Evolutionary conservation across 2,329 filamentous ascomycete species (phyloP).

Genomic region (Alternaria sp.): DNA sequence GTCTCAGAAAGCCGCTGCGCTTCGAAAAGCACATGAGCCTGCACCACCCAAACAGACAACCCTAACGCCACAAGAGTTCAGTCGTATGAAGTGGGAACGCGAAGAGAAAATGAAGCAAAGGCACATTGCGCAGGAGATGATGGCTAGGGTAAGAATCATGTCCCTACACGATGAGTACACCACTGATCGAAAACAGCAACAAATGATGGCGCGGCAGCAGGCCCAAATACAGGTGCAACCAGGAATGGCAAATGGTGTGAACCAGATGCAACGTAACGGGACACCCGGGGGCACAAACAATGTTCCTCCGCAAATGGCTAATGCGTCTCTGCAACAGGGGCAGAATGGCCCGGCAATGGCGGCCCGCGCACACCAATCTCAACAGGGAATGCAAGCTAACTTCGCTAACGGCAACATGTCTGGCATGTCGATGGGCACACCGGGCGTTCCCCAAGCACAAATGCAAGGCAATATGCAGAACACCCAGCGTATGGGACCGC

Average conservation of each 20-base stretch:
- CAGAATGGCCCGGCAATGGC: constrained; percentile 43
- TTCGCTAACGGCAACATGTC: constrained; percentile 57
- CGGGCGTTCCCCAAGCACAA: constrained; percentile 71
- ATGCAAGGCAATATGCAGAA: constrained; percentile 65
- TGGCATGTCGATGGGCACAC: constrained; percentile 60
- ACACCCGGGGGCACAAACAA: constrained; percentile 45
- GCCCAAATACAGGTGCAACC: constrained; percentile 48
- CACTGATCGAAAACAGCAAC: constrained; percentile 38
- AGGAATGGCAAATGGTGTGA: constrained; percentile 44
- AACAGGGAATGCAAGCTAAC: constrained; percentile 56
- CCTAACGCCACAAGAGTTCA: constrained; percentile 87
- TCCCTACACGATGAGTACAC: neutral
- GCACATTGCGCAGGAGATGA: constrained; percentile 64
- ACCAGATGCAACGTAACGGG: constrained; percentile 52
- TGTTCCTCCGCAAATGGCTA: constrained; percentile 39
- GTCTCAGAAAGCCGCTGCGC: constrained; percentile 69
- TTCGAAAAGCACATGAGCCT: constrained; percentile 80
- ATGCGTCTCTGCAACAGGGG: constrained; percentile 34
- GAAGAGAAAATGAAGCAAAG: constrained; percentile 70
- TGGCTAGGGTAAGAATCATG: constrained; percentile 50
- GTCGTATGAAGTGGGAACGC: constrained; percentile 83
- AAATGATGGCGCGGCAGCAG: constrained; percentile 47
- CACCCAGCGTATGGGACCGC: constrained; percentile 63
- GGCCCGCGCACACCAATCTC: constrained; percentile 41
- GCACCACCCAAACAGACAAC: constrained; percentile 61